Base-by-base conservation (phyloP, 2,329 filamentous ascomycete species). In the Phialophora verrucosa region DNA sequence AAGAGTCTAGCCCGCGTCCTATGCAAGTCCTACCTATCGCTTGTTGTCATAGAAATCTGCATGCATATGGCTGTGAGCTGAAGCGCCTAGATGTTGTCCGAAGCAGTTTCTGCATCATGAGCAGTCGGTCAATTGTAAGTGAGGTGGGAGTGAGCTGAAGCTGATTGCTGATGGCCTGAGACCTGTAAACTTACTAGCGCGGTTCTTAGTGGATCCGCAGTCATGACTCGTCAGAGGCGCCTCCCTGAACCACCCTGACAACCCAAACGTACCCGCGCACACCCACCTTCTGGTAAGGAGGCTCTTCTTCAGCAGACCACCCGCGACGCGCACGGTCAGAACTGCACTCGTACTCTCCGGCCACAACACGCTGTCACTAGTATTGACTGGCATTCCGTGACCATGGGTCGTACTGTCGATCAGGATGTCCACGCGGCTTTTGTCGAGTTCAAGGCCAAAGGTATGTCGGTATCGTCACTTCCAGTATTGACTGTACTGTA, bases 401-500 rank as follows among this genome's bases (percentile, higher is more conserved):
- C 71, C 68, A 83, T 83, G 82, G 82, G 82, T 74, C 80, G 82
- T 64, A 83, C 81, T 51, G 80, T 83, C 73, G 82, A 83, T 76
- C 81, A 82, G 74, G 82, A 83, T 72, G 82, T 83, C 68, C 82
- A 83, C 76, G 80, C 81, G 70, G 82, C 82, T 69, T 83, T 83
- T 74, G 81, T 83, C 75, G 82, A 83, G 76, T 83, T 83, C 75
- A 80, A 82, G 75, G 82, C 82, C 77, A 83, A 83, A 78, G 81
- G 71, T 72, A 68, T 76, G 76, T 73, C 71, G 69, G 64, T 72
- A 73, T 71, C 72, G 70, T 73, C 73, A 69, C 69, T 70, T 67
- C 50, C 72, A 71, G 76, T 75, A 77, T 78, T 78, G 75, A 78
- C 76, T 66, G 66, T 66, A 62, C 64, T 59, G 50, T 64, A 66